Percentiles rank a stretch among this genome's conserved stretches.
Evolutionary conservation across 202 grass and related monocot species (phyloP).

Genomic region (Panicum hallii): DNA sequence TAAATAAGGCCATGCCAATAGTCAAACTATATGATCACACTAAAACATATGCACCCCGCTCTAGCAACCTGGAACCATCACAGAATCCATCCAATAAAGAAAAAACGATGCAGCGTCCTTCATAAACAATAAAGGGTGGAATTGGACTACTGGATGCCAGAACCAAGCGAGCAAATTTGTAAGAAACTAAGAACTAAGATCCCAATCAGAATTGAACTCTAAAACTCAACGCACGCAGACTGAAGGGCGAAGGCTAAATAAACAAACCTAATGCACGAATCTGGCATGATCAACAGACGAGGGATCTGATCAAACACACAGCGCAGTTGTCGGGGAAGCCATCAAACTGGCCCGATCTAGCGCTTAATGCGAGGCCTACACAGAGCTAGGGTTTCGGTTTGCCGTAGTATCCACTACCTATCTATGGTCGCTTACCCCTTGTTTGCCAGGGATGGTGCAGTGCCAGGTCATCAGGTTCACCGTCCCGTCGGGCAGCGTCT

Average conservation of each 20-base stretch:
- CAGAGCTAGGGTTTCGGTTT: not conserved
- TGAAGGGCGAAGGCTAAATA: not conserved
- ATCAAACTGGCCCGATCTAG: not conserved
- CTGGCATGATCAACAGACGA: not conserved
- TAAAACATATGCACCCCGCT: not conserved
- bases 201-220: not conserved
- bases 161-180: too few relatives aligned
- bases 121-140: not conserved
- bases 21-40: not conserved
- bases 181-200: not conserved
- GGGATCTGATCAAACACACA: slow-evolving; percentile 21
- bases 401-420: not conserved
- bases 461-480: slow-evolving; percentile 89
- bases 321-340: not conserved
- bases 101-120: not conserved
- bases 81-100: not conserved
- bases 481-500: slow-evolving; percentile 74
- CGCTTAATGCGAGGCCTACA: not conserved
- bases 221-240: not conserved
- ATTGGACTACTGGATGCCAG: too few relatives aligned
- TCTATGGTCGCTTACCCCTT: slow-evolving; percentile 59
- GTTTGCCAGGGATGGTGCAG: slow-evolving; percentile 90
- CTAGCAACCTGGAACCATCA: not conserved
- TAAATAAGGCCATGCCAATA: not conserved
- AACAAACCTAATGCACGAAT: not conserved